phyloP scores from a whole-genome alignment of 2,329 filamentous ascomycete species.

The Paecilomyces formosus region DNA sequence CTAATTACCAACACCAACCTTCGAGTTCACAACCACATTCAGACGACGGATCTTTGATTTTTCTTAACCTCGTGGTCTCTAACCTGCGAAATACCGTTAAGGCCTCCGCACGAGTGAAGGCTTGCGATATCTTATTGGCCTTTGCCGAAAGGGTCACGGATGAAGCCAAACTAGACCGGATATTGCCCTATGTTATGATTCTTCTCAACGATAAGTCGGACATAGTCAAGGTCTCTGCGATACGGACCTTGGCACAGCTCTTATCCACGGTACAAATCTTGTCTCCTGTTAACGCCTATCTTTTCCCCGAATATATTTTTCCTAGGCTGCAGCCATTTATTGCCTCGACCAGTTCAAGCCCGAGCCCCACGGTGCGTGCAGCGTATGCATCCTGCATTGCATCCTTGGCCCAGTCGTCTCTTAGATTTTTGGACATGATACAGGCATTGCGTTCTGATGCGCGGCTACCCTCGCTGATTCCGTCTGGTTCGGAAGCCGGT shows the following conservation, averaged over 20 bases:
- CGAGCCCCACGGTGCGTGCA: conserved; percentile 68
- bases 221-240: conserved; percentile 74
- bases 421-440: conserved; percentile 81
- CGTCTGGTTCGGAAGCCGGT: conserved; percentile 65
- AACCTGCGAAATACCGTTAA: conserved; percentile 84
- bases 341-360: conserved; percentile 43
- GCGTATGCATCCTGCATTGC: conserved; percentile 92
- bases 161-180: conserved; percentile 88
- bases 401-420: conserved; percentile 76
- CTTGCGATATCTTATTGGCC: conserved; percentile 83
- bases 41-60: conserved; percentile 88
- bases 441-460: conserved; percentile 80
- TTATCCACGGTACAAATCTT: conserved; percentile 82
- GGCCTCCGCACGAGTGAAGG: conserved; percentile 76
- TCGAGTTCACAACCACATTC: conserved; percentile 54
- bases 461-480: conserved; percentile 67
- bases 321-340: conserved; percentile 53
- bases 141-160: conserved; percentile 89
- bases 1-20: conserved; percentile 69
- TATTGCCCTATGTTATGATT: conserved; percentile 81
- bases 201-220: conserved; percentile 76
- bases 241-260: conserved; percentile 82
- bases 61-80: conserved; percentile 80
- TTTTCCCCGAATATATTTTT: conserved; percentile 61
- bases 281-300: conserved; percentile 62